Conservation (phyloP, 805 yeast species). For the Candida boleticola region DNA sequence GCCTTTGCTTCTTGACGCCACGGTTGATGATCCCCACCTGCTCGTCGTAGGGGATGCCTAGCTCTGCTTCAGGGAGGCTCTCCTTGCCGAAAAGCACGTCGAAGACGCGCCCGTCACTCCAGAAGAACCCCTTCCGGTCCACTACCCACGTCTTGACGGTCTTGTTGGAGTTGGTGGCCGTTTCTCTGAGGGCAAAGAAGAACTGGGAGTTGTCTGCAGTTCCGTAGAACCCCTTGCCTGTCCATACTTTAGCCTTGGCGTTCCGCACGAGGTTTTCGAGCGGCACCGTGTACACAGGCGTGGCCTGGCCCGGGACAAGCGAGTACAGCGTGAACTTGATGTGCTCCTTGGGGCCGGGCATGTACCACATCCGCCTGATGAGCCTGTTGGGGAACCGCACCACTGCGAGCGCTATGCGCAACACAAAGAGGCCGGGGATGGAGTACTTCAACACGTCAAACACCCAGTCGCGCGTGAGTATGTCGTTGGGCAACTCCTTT, state of each 20-base stretch:
- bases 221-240: conserved; percentile 87
- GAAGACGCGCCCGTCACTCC: conserved; percentile 89
- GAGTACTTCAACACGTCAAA: conserved; percentile 27
- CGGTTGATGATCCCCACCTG: conserved; percentile 49
- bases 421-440: conserved; percentile 24
- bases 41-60: conserved; percentile 62
- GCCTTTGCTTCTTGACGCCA: conserved; percentile 47
- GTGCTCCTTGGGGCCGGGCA: conserved; percentile 52
- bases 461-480: conserved; percentile 40
- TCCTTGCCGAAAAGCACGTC: conserved; percentile 83
- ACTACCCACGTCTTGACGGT: conserved; percentile 65
- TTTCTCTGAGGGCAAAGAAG: conserved; percentile 68
- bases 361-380: conserved; percentile 71
- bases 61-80: conserved; percentile 71
- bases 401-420: conserved; percentile 28
- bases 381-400: conserved; percentile 62
- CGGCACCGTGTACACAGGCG: conserved; percentile 72
- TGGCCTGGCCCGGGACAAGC: conserved; percentile 67
- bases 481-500: conserved; percentile 42
- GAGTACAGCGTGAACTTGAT: conserved; percentile 75
- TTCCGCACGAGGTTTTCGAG: conserved; percentile 53
- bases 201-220: conserved; percentile 73
- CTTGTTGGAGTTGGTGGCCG: conserved; percentile 28
- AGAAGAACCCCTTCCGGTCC: conserved; percentile 84
- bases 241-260: conserved; percentile 67